These are phyloP conservation scores for Yamadazyma conglobata DNA, from an alignment of 1,139 yeast species.

Conservation along the genomic window DNA sequence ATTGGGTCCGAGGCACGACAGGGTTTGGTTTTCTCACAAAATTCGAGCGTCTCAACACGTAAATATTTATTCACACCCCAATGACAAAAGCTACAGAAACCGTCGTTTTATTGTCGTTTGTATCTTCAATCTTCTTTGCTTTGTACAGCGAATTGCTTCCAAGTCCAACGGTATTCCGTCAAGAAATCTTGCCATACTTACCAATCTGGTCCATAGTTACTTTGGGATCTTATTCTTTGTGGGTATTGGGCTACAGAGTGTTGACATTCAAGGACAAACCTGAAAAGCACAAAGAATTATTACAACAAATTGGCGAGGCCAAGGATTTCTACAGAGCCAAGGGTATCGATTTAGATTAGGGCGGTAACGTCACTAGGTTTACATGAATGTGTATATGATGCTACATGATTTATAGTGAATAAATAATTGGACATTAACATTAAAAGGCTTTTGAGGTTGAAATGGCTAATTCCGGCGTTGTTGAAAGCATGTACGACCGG, in stretches of 20 bases:
- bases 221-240: slow-evolving; percentile 72
- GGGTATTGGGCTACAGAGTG: slow-evolving; percentile 69
- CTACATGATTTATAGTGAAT: slow-evolving; percentile 4
- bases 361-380: neutral
- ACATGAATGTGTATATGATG: neutral
- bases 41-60: slow-evolving; percentile 4
- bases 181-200: slow-evolving; percentile 58
- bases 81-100: slow-evolving; percentile 77
- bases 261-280: slow-evolving; percentile 71
- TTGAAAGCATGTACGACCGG: too few species aligned
- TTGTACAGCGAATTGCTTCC: slow-evolving; percentile 56
- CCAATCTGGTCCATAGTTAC: slow-evolving; percentile 73
- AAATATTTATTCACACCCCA: slow-evolving; percentile 1
- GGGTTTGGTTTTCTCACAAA: too few species aligned
- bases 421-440: too few species aligned
- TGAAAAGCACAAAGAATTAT: slow-evolving; percentile 62
- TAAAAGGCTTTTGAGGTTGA: too few species aligned
- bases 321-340: slow-evolving; percentile 54
- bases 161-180: slow-evolving; percentile 43
- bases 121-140: slow-evolving; percentile 53
- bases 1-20: too few species aligned
- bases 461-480: too few species aligned
- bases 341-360: slow-evolving; percentile 51
- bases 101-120: slow-evolving; percentile 42
- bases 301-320: slow-evolving; percentile 64